phyloP scores from a whole-genome alignment of 768 basidiomycete species.

The Filobasidium floriforme region DNA sequence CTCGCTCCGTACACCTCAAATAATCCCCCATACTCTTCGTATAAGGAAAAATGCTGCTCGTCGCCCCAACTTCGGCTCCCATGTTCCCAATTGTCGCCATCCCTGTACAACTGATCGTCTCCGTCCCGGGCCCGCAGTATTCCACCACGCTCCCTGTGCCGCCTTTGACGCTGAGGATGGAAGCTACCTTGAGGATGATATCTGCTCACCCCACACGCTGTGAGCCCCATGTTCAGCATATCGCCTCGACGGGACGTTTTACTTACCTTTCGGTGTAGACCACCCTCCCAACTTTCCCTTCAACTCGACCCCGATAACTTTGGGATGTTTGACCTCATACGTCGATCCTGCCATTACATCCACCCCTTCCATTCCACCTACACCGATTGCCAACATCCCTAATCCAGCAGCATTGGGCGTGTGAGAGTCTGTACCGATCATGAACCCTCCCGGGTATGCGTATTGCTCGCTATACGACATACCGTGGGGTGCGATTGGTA shows the following conservation, averaged over 20 bases:
- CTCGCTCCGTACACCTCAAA: conserved; percentile 14
- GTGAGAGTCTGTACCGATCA: conserved; percentile 24
- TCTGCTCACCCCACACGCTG: not conserved
- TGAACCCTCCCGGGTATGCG: conserved; percentile 24
- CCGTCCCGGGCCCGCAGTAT: conserved; percentile 21
- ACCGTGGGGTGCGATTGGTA: too few species aligned
- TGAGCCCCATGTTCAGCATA: not conserved
- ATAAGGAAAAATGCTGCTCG: conserved; percentile 23
- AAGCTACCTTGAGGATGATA: conserved; percentile 24
- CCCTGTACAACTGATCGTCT: conserved; percentile 17
- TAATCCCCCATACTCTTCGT: conserved; percentile 24
- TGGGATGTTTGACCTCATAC: conserved; percentile 24
- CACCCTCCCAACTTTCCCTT: conserved; percentile 17
- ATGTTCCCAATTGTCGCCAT: conserved; percentile 27
- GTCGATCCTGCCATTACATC: conserved; percentile 24
- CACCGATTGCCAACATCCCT: conserved; percentile 25
- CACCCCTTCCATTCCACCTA: conserved; percentile 24
- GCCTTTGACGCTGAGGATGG: conserved; percentile 23
- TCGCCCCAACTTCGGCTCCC: conserved; percentile 26
- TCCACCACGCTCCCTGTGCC: conserved; percentile 20
- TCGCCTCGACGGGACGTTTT: too few species aligned
- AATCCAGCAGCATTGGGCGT: conserved; percentile 25
- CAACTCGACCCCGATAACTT: conserved; percentile 22
- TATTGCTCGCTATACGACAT: conserved; percentile 14
- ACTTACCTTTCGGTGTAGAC: conserved; percentile 18